Evolutionary conservation across 257 asterid genomes (phyloP).

Genomic region (Forsythia suspensa): DNA sequence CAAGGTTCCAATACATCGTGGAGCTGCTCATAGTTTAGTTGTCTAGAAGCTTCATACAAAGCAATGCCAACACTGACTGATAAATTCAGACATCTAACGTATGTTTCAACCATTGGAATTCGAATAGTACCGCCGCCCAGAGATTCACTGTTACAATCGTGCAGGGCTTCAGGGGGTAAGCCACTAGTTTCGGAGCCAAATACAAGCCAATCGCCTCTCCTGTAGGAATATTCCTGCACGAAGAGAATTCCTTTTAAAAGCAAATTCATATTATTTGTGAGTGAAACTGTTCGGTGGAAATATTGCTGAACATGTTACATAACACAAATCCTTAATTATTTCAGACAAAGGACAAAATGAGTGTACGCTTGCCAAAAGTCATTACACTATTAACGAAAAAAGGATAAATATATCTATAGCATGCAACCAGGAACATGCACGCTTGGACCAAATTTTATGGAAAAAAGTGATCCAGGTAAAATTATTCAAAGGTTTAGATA

Average conservation of each 20-base stretch:
- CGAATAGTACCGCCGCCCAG: conserved; percentile 77
- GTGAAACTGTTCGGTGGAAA: background rate
- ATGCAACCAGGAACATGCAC: background rate
- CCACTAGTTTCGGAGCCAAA: conserved; percentile 93
- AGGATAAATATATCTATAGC: background rate
- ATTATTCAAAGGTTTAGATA: background rate
- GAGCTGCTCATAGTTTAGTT: conserved; percentile 80
- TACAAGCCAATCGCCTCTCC: conserved; percentile 93
- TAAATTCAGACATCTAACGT: conserved; percentile 90
- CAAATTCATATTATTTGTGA: background rate
- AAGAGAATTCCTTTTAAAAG: background rate
- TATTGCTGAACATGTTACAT: too few species aligned
- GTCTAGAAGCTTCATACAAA: conserved; percentile 88
- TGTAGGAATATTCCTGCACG: conserved; percentile 78
- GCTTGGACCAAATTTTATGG: background rate
- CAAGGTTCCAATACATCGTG: conserved; percentile 48
- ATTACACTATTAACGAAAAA: too few species aligned
- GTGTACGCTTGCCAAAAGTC: too few species aligned
- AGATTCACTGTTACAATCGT: conserved; percentile 58
- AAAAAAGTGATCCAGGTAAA: background rate
- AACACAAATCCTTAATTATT: too few species aligned
- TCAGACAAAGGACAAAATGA: too few species aligned
- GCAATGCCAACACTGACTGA: conserved; percentile 95
- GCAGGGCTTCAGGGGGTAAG: conserved; percentile 77
- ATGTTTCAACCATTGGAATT: conserved; percentile 92